Conservation (phyloP, 257 asterid species). For the Mitragyna speciosa region DNA sequence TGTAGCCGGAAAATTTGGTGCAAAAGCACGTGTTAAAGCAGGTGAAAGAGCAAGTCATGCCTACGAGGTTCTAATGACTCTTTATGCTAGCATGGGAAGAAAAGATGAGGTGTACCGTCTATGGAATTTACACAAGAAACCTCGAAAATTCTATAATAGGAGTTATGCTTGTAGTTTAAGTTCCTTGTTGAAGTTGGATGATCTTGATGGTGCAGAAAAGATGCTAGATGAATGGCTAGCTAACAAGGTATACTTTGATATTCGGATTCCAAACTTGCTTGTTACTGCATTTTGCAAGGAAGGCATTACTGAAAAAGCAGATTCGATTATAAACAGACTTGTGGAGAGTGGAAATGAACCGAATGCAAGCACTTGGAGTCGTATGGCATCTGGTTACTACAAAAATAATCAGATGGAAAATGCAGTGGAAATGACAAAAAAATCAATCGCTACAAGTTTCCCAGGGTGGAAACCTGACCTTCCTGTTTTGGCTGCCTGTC, state of each 20-base stretch:
- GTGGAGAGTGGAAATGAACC: constrained; percentile 33
- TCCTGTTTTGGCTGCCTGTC: constrained; percentile 35
- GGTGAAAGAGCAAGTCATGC: neutral
- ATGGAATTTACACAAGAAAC: constrained; percentile 29
- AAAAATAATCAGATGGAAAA: constrained; percentile 36
- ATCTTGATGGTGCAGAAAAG: constrained; percentile 43
- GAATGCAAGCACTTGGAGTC: constrained; percentile 38
- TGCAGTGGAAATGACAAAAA: constrained; percentile 39
- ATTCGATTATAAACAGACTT: constrained; percentile 26
- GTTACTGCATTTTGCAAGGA: constrained; percentile 42
- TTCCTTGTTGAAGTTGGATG: constrained; percentile 46
- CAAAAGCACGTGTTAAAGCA: neutral
- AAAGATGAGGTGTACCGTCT: constrained; percentile 41
- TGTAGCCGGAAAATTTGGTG: neutral
- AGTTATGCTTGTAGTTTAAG: constrained; percentile 28
- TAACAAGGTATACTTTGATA: constrained; percentile 21
- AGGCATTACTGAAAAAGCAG: constrained; percentile 44
- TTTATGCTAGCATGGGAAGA: constrained; percentile 43
- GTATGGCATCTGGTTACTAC: constrained; percentile 41
- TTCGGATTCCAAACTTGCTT: constrained; percentile 34
- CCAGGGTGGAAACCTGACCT: constrained; percentile 30
- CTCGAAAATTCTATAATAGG: constrained; percentile 20
- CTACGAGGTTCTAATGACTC: constrained; percentile 31
- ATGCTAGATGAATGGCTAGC: constrained; percentile 41
- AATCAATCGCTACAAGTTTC: constrained; percentile 17